Conservation (phyloP, 176 grass and related monocot species). For the Saccharum spontaneum region DNA sequence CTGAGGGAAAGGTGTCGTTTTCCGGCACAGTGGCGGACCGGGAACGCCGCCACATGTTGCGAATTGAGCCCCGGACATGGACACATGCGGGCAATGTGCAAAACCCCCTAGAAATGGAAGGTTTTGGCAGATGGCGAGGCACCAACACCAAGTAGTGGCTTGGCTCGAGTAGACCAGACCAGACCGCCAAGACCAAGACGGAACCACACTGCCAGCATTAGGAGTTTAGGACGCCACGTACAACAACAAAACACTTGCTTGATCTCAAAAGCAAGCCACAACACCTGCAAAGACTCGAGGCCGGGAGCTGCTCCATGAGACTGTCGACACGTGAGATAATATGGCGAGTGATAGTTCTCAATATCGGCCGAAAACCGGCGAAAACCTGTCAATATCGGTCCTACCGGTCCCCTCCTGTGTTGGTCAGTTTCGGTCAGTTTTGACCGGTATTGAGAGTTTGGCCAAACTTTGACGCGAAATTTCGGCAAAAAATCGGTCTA, state of each 20-base stretch:
- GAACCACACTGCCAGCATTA: not conserved
- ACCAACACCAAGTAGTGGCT: not conserved
- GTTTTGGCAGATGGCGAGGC: constrained; percentile 18
- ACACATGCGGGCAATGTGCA: constrained; percentile 28
- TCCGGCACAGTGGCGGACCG: constrained; percentile 12
- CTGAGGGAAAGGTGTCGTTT: constrained; percentile 1
- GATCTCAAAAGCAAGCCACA: not conserved
- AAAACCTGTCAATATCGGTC: too few species aligned
- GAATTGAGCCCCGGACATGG: constrained; percentile 7
- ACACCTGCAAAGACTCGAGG: not conserved
- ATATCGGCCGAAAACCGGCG: too few species aligned
- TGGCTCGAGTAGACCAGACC: constrained; percentile 6
- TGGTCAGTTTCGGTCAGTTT: too few species aligned
- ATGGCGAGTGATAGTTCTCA: too few species aligned
- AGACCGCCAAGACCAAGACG: not conserved
- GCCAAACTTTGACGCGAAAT: too few species aligned
- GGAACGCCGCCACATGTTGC: constrained; percentile 41
- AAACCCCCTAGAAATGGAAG: constrained; percentile 15
- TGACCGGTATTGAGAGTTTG: too few species aligned
- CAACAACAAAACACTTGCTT: not conserved
- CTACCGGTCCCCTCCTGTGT: too few species aligned
- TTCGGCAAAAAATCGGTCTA: too few species aligned
- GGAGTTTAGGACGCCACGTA: not conserved
- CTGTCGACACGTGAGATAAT: not conserved
- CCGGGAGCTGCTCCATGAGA: not conserved